Evolutionary conservation across 768 basidiomycete genomes (phyloP).

Genomic region (Filobasidium wieringae): DNA sequence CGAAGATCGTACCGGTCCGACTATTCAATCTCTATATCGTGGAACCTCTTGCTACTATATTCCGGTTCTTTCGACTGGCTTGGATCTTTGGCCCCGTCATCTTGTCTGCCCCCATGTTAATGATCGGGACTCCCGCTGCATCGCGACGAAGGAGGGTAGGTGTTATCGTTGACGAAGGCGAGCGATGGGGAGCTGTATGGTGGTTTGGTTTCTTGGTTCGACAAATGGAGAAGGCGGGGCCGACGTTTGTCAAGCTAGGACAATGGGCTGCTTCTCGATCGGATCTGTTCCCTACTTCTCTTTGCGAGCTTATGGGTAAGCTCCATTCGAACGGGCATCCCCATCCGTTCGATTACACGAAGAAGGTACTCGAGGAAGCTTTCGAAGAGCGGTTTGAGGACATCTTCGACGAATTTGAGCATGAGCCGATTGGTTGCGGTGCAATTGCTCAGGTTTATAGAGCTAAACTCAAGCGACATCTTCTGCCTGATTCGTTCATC

Average conservation of each 20-base stretch:
- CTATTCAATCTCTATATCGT: constrained; percentile 44
- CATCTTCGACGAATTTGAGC: constrained; percentile 82
- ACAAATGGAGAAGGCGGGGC: constrained; percentile 89
- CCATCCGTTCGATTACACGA: constrained; percentile 70
- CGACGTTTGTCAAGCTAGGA: constrained; percentile 94
- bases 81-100: constrained; percentile 80
- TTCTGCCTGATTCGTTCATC: constrained; percentile 72
- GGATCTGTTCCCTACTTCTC: constrained; percentile 75
- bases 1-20: not conserved
- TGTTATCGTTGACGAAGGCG: constrained; percentile 51
- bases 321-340: constrained; percentile 79
- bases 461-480: constrained; percentile 67
- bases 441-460: constrained; percentile 99
- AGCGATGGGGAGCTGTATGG: constrained; percentile 88
- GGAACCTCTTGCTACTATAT: constrained; percentile 74
- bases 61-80: constrained; percentile 71
- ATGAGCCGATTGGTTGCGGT: constrained; percentile 83
- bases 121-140: constrained; percentile 38
- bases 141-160: constrained; percentile 15
- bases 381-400: constrained; percentile 74
- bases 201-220: constrained; percentile 85
- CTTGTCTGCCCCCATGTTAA: constrained; percentile 66
- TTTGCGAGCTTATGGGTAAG: constrained; percentile 72
- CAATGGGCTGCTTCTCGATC: constrained; percentile 97
- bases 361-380: constrained; percentile 63